Conservation (phyloP, 2,329 filamentous ascomycete species). For the Aspergillus sclerotialis region DNA sequence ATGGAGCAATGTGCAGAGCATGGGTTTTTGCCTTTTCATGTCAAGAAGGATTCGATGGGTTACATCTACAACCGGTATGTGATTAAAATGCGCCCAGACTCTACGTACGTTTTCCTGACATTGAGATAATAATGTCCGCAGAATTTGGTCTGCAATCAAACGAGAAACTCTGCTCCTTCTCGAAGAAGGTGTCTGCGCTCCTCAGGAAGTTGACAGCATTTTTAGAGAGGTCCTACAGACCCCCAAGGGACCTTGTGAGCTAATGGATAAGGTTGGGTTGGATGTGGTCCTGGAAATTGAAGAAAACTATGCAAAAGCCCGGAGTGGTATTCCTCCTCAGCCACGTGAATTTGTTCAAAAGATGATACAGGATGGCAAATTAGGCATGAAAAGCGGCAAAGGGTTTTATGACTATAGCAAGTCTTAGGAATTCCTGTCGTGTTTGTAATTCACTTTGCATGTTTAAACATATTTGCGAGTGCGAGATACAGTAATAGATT, state of each 20-base stretch:
- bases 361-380: slow-evolving; percentile 6
- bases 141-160: slow-evolving; percentile 39
- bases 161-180: slow-evolving; percentile 31
- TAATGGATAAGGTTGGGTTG: slow-evolving; percentile 36
- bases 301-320: slow-evolving; percentile 26
- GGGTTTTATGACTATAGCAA: slow-evolving; percentile 33
- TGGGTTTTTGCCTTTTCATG: slow-evolving; percentile 32
- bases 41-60: slow-evolving; percentile 29
- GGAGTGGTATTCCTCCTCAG: not conserved
- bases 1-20: slow-evolving; percentile 21
- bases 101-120: not conserved
- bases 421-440: too few species aligned
- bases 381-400: slow-evolving; percentile 25
- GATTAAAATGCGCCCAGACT: not conserved
- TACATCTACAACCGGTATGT: slow-evolving; percentile 34
- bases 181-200: slow-evolving; percentile 27
- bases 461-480: too few species aligned
- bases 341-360: not conserved
- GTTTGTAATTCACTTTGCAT: too few species aligned
- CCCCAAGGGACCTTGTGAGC: slow-evolving; percentile 30
- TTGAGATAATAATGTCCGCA: slow-evolving; percentile 10
- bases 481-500: too few species aligned
- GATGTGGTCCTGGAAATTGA: slow-evolving; percentile 37
- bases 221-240: slow-evolving; percentile 32
- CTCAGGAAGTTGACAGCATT: slow-evolving; percentile 31